Base-by-base conservation (phyloP, 139 green algal genomes). In the Coelastrella sp. region DNA sequence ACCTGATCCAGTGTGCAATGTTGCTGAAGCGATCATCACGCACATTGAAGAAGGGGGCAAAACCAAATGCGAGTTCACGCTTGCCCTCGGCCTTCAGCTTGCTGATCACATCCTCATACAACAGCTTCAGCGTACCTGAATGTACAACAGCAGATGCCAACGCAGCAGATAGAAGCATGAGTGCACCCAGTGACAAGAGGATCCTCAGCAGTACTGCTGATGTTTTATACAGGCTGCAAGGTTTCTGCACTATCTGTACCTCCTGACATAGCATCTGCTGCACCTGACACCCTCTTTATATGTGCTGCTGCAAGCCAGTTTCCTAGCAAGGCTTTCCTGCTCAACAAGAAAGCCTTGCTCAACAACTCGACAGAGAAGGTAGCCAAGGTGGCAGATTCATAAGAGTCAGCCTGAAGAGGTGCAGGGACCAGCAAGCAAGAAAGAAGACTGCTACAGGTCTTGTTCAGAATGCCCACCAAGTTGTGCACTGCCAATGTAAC, bases 1-100 rank as follows among this genome's bases (percentile, higher is more conserved):
- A 84, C 25, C 75, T 78, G 24, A 84, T 74, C 74, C 74, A 84
- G 59, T 83, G 58, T 49, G 35, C 22, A 15, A 63, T 12, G 58
- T 59, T 25, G 8, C 9, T 7, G 59, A 90, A 90, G 4, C 12
- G 14, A 9, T 75, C 60, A 35, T 85, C 75, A 20, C 75, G 74
- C 24, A 90, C 74, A 60, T 90, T 90, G 87, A 91, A 91, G 24
- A 91, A 91, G 12, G 87, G 87, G 7, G 76, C 79, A 27, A 91
- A 87, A 63, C 87, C 87, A 74, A 91, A 91, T 4, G 78, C 59
- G 0, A 91, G 22, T 66, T 80, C 65, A 11, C 25, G 11, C 20
- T 25, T 22, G 65, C 87, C 87, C 63, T 91, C 87, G 4, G 35
- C 14, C 6, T 58, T 25, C 57, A 87, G 65, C 61, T 73, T 86